Evolutionary conservation across 2,329 filamentous ascomycete genomes (phyloP).

Genomic region (Grosmannia penicillata): DNA sequence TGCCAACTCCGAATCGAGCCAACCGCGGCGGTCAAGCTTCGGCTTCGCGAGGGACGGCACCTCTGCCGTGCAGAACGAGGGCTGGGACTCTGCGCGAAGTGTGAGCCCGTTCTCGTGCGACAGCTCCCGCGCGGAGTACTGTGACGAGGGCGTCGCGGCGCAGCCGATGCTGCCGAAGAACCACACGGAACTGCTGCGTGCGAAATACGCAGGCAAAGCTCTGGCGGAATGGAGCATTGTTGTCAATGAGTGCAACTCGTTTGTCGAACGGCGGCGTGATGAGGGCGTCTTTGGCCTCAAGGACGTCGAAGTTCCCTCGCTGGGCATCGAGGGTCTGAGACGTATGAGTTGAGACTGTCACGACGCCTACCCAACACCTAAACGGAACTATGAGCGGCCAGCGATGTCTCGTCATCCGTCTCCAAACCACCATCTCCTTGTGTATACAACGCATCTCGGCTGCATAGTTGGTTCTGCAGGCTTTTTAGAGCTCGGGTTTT

Average conservation of each 20-base stretch:
- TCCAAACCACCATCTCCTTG: no score
- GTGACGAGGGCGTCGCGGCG: constrained; percentile 15
- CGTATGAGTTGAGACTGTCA: constrained; percentile 4
- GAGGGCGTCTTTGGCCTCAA: constrained; percentile 54
- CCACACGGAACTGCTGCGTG: constrained; percentile 24
- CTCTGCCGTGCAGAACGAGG: background rate
- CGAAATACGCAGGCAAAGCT: constrained; percentile 54
- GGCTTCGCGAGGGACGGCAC: no score
- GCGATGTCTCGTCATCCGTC: background rate
- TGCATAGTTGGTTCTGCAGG: no score
- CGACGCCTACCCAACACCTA: background rate
- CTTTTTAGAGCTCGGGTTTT: no score
- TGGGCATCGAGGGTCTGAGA: constrained; percentile 47
- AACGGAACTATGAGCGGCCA: no score
- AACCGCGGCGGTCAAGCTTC: no score
- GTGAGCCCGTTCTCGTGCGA: background rate
- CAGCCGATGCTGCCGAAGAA: constrained; percentile 31
- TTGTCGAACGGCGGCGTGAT: constrained; percentile 59
- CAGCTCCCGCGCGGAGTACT: constrained; percentile 2
- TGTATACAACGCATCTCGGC: no score
- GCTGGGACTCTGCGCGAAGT: background rate
- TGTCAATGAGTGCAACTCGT: constrained; percentile 66
- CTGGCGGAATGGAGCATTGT: constrained; percentile 67
- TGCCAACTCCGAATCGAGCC: background rate
- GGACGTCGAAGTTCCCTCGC: constrained; percentile 54